Conservation (phyloP, 2,329 filamentous ascomycete genomes). For the Thermothelomyces thermophilus region DNA sequence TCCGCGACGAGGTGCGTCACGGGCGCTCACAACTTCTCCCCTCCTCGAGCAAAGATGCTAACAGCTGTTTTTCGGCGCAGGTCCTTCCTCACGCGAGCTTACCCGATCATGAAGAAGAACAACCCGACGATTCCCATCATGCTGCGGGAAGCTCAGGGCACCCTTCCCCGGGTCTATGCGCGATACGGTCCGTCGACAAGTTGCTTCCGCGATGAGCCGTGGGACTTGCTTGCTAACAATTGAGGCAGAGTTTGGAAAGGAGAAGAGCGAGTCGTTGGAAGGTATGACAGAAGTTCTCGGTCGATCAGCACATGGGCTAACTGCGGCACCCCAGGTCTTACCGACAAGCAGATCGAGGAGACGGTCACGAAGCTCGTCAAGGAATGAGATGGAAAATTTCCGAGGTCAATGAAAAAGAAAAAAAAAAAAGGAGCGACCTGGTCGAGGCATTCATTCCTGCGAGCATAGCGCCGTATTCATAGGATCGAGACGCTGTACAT, state of each 20-base stretch:
- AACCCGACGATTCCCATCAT: conserved; percentile 92
- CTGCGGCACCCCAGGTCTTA: conserved; percentile 36
- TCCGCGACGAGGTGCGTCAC: conserved; percentile 70
- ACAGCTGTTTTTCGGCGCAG: conserved; percentile 40
- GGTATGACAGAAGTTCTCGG: conserved; percentile 26
- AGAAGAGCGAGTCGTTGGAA: conserved; percentile 52
- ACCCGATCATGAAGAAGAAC: conserved; percentile 99
- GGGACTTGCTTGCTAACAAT: background rate
- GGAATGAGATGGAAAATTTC: conserved; percentile 28
- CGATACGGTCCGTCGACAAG: conserved; percentile 68
- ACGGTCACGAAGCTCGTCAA: conserved; percentile 50
- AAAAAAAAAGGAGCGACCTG: too few species aligned
- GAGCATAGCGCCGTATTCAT: conserved; percentile 14
- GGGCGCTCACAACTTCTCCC: background rate
- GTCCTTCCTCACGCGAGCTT: conserved; percentile 82
- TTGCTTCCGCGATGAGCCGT: background rate
- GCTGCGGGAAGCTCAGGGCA: conserved; percentile 83
- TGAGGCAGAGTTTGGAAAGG: conserved; percentile 45
- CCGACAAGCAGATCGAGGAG: conserved; percentile 57
- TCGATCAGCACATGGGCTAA: conserved; percentile 8
- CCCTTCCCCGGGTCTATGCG: conserved; percentile 79
- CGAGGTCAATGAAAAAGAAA: background rate
- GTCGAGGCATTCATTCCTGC: background rate
- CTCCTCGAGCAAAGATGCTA: too few species aligned
- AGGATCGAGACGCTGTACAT: conserved; percentile 14